Evolutionary conservation across 2,329 filamentous ascomycete species (phyloP).

Genomic region (Xylaria sp.): DNA sequence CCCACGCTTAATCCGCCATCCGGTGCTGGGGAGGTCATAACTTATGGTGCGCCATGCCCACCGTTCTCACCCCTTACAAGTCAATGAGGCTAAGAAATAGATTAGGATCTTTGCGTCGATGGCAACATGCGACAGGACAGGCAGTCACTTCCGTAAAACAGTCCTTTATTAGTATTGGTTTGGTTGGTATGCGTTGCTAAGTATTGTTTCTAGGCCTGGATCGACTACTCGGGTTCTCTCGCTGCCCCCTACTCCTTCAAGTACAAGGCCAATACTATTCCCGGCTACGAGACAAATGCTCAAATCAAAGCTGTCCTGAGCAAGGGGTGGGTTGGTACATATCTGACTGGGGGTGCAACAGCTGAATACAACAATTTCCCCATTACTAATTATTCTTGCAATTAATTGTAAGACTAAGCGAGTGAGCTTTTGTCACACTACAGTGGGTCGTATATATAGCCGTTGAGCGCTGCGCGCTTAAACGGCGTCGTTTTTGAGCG

Average conservation of each 20-base stretch:
- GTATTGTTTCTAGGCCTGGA: conserved; percentile 4
- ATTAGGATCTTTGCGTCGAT: conserved; percentile 19
- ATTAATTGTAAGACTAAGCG: no score
- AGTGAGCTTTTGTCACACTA: no score
- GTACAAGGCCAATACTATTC: conserved; percentile 29
- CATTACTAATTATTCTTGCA: conserved; percentile 22
- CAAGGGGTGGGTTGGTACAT: conserved; percentile 25
- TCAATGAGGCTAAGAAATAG: not conserved
- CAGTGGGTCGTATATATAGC: no score
- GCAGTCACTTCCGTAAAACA: conserved; percentile 10
- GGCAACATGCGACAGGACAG: conserved; percentile 7
- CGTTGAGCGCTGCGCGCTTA: no score
- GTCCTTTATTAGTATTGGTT: not conserved
- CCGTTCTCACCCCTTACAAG: no score
- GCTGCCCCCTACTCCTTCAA: conserved; percentile 23
- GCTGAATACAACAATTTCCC: conserved; percentile 2
- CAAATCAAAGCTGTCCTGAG: conserved; percentile 14
- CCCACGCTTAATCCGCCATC: not conserved
- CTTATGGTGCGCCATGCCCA: conserved; percentile 6
- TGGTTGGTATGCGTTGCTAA: not conserved
- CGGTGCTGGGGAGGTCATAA: not conserved
- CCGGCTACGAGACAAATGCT: conserved; percentile 22
- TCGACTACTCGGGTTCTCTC: conserved; percentile 20
- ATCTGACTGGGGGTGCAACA: not conserved
- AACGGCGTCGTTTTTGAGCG: no score